Conservation (phyloP, 768 basidiomycete genomes). For the Grammothele lineata region DNA sequence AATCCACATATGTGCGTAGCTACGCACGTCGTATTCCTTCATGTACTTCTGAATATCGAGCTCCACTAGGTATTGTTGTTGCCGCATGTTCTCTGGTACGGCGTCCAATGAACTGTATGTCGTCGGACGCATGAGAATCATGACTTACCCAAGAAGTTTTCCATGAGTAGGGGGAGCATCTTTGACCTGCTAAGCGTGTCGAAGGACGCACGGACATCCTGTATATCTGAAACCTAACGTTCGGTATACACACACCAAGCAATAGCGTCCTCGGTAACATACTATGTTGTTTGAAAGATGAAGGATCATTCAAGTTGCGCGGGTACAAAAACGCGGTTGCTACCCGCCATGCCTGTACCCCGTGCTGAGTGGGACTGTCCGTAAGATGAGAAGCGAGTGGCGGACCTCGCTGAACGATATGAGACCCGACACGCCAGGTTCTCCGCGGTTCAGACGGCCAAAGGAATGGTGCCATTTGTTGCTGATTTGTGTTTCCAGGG, state of each 20-base stretch:
- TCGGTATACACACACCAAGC: too few relatives aligned
- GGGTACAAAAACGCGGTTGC: slow-evolving; percentile 54
- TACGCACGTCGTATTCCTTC: slow-evolving; percentile 55
- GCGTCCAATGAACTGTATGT: not conserved
- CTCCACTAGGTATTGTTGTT: slow-evolving; percentile 53
- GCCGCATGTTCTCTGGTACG: slow-evolving; percentile 57
- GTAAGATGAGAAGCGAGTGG: not conserved
- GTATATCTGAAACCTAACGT: slow-evolving; percentile 47
- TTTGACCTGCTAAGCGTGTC: slow-evolving; percentile 53
- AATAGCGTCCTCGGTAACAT: too few relatives aligned
- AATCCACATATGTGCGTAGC: not conserved
- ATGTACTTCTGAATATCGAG: slow-evolving; percentile 58
- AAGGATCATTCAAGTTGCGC: slow-evolving; percentile 41
- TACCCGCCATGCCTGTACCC: slow-evolving; percentile 53
- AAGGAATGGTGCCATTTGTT: slow-evolving; percentile 28
- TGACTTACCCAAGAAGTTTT: slow-evolving; percentile 64
- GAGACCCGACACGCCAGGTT: slow-evolving; percentile 28
- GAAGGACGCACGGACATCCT: slow-evolving; percentile 51
- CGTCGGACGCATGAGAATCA: too few relatives aligned
- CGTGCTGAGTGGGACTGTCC: not conserved
- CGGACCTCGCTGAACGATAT: slow-evolving; percentile 58
- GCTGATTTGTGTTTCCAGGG: slow-evolving; percentile 13
- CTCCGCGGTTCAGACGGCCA: slow-evolving; percentile 23
- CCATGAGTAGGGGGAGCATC: slow-evolving; percentile 59
- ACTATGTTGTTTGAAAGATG: slow-evolving; percentile 28